Evolutionary conservation across 2,329 filamentous ascomycete species (phyloP).

Genomic region (Colletotrichum sp.): DNA sequence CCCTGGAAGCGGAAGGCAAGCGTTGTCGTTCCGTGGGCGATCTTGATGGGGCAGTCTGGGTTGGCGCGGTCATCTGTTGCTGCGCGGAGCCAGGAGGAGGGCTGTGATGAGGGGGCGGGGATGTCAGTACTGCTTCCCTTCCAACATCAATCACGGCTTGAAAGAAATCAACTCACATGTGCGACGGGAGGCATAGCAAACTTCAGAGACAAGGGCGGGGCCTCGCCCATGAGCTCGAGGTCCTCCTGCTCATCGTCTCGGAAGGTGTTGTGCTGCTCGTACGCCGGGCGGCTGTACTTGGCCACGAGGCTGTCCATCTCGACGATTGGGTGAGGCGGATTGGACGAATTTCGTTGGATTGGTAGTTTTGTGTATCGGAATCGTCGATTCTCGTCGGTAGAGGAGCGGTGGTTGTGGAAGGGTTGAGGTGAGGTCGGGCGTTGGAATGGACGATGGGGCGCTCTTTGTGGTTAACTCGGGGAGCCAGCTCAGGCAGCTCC

Average conservation of each 20-base stretch:
- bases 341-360: not conserved
- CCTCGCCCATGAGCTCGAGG: constrained; percentile 67
- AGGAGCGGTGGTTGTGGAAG: not conserved
- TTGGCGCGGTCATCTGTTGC: constrained; percentile 98
- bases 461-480: constrained; percentile 15
- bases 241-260: constrained; percentile 67
- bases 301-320: constrained; percentile 92
- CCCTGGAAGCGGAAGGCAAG: constrained; percentile 98
- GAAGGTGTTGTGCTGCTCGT: constrained; percentile 67
- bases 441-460: constrained; percentile 25
- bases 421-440: not conserved
- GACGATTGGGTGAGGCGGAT: constrained; percentile 13
- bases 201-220: constrained; percentile 80
- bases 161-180: constrained; percentile 64
- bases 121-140: constrained; percentile 8
- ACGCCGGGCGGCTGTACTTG: constrained; percentile 83
- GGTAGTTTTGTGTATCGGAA: not conserved
- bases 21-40: constrained; percentile 97
- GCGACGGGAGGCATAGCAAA: constrained; percentile 94
- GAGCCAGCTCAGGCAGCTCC: constrained; percentile 46
- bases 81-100: constrained; percentile 92
- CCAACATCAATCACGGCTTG: not conserved
- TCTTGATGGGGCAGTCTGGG: constrained; percentile 97
- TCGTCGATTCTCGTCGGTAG: not conserved
- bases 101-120: constrained; percentile 52